These are phyloP conservation scores for Lactarius deliciosus DNA, from an alignment of 768 basidiomycete species.

Conservation along the genomic window DNA sequence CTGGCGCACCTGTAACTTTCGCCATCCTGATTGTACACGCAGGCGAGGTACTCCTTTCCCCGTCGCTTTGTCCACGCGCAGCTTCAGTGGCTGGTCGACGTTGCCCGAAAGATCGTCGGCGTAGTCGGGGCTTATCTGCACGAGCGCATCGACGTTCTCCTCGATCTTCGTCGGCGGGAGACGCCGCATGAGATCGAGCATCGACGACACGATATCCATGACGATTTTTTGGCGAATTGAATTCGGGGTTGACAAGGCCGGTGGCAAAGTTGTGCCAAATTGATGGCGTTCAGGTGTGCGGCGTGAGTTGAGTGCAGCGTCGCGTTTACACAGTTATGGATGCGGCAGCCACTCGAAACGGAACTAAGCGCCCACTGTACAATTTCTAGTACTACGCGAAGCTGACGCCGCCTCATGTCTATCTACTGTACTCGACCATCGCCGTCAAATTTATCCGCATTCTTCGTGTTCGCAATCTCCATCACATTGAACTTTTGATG, in stretches of 20 bases:
- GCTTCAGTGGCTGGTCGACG: slow-evolving; percentile 90
- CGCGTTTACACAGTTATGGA: background rate
- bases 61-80: slow-evolving; percentile 74
- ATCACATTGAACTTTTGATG: slow-evolving; percentile 78
- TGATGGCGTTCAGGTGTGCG: background rate
- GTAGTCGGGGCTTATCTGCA: slow-evolving; percentile 84
- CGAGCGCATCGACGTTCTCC: slow-evolving; percentile 80
- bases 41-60: slow-evolving; percentile 91
- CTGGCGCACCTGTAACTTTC: slow-evolving; percentile 74
- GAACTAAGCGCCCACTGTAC: background rate
- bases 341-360: slow-evolving; percentile 1
- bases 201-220: slow-evolving; percentile 82
- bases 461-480: slow-evolving; percentile 56
- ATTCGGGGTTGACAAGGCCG: background rate
- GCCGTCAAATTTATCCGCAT: slow-evolving; percentile 38
- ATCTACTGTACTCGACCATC: slow-evolving; percentile 34
- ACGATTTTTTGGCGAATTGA: slow-evolving; percentile 38
- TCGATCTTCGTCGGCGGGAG: slow-evolving; percentile 90
- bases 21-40: slow-evolving; percentile 92
- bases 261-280: background rate
- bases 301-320: background rate
- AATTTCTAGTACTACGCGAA: background rate
- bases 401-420: background rate
- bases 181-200: slow-evolving; percentile 94
- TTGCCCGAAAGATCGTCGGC: slow-evolving; percentile 93